Evolutionary conservation across 139 green algal genomes (phyloP).

Genomic region (Gonium pectorale): DNA sequence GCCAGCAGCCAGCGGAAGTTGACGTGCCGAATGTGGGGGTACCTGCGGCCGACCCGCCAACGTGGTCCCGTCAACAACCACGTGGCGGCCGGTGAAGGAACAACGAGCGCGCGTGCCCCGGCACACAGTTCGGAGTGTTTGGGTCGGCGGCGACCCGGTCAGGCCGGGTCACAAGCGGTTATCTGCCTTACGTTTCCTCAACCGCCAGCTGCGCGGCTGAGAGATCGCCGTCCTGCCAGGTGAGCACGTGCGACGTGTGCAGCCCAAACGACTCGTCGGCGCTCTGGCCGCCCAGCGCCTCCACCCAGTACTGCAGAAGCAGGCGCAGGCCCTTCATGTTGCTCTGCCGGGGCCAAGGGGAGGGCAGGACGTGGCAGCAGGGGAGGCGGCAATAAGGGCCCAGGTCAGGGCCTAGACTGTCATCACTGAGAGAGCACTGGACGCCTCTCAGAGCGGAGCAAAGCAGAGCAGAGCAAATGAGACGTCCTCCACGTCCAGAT

Average conservation of each 20-base stretch:
- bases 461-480: no score
- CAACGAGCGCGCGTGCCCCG: no score
- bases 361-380: no score
- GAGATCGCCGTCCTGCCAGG: not conserved
- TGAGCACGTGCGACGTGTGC: constrained; percentile 23
- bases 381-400: no score
- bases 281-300: constrained; percentile 8
- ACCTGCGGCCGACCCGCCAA: not conserved
- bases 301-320: constrained; percentile 31
- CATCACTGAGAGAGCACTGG: no score
- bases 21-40: constrained; percentile 10
- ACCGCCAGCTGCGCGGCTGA: not conserved
- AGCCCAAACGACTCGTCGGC: not conserved
- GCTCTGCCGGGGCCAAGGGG: not conserved
- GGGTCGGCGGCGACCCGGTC: no score
- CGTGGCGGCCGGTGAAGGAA: no score
- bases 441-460: no score
- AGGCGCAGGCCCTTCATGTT: not conserved
- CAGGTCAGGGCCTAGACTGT: no score
- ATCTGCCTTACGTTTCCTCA: not conserved
- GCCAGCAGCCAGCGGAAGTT: constrained; percentile 5
- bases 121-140: no score
- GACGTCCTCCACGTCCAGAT: no score
- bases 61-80: not conserved
- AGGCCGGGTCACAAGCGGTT: no score